phyloP scores from a whole-genome alignment of 2,329 filamentous ascomycete genomes.

The Blastomyces percursus region DNA sequence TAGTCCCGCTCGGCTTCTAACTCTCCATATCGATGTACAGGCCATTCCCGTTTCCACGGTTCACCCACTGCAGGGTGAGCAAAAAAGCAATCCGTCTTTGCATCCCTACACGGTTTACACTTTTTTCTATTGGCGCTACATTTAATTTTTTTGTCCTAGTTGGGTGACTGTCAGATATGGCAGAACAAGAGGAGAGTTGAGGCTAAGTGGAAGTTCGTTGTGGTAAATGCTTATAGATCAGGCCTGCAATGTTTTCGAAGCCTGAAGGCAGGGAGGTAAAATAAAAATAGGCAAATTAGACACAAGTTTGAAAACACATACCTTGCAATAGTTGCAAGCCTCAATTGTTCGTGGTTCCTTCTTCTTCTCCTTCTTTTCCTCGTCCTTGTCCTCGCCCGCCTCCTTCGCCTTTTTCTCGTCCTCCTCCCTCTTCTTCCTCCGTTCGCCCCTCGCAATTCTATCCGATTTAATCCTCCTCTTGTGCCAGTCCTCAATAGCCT shows the following conservation, averaged over 20 bases:
- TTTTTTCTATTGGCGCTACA: constrained; percentile 16
- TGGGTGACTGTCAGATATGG: background rate
- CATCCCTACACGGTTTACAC: constrained; percentile 15
- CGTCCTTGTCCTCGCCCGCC: background rate
- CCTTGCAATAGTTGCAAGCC: constrained; percentile 24
- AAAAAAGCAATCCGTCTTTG: constrained; percentile 14
- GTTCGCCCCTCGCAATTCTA: too few relatives aligned
- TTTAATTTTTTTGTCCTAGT: constrained; percentile 18
- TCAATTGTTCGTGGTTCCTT: constrained; percentile 13
- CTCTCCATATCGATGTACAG: background rate
- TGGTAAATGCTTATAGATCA: background rate
- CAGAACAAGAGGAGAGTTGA: background rate
- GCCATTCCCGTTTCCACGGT: constrained; percentile 5
- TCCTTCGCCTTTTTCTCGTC: too few relatives aligned
- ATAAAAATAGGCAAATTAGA: background rate
- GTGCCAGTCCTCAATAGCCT: too few relatives aligned
- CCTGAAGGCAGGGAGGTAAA: background rate
- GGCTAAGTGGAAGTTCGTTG: background rate
- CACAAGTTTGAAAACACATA: constrained; percentile 9
- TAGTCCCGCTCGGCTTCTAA: too few relatives aligned
- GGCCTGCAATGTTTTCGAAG: background rate
- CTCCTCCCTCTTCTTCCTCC: too few relatives aligned
- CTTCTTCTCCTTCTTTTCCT: constrained; percentile 11
- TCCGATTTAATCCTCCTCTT: too few relatives aligned
- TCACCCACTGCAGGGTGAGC: constrained; percentile 19